These are phyloP conservation scores for Silybum marianum DNA, from an alignment of 129 eudicot genomes.

Conservation along the genomic window DNA sequence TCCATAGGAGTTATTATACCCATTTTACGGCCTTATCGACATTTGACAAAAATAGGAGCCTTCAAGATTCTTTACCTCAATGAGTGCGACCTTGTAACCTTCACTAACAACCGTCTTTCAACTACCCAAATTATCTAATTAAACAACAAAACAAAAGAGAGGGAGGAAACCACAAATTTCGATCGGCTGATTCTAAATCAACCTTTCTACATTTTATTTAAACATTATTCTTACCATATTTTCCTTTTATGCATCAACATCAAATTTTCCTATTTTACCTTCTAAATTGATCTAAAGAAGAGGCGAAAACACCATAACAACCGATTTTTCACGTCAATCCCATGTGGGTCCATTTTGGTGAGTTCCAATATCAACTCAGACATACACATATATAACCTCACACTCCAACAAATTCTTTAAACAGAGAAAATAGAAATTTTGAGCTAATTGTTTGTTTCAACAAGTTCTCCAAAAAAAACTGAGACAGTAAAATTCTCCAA, in stretches of 20 bases:
- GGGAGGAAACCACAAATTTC: too few species aligned
- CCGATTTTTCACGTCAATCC: background rate
- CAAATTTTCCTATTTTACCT: too few species aligned
- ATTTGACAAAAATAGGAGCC: background rate
- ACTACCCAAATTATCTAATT: background rate
- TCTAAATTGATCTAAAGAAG: background rate
- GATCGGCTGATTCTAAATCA: background rate
- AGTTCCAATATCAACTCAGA: constrained; percentile 11
- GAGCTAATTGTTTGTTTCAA: too few species aligned
- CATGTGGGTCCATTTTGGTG: constrained; percentile 6
- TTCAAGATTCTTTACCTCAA: background rate
- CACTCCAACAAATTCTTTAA: too few species aligned
- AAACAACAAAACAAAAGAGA: background rate
- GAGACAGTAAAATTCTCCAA: too few species aligned
- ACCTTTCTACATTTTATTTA: background rate
- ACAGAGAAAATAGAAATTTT: too few species aligned
- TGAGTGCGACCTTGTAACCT: constrained; percentile 30
- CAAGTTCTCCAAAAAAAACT: too few species aligned
- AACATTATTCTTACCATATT: too few species aligned
- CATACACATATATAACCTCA: background rate
- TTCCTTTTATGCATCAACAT: background rate
- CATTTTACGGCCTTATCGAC: too few species aligned
- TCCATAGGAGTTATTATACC: too few species aligned
- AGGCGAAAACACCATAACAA: constrained; percentile 16
- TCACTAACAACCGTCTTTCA: background rate